phyloP scores from a whole-genome alignment of 306 rosid species.

The Parietaria judaica region DNA sequence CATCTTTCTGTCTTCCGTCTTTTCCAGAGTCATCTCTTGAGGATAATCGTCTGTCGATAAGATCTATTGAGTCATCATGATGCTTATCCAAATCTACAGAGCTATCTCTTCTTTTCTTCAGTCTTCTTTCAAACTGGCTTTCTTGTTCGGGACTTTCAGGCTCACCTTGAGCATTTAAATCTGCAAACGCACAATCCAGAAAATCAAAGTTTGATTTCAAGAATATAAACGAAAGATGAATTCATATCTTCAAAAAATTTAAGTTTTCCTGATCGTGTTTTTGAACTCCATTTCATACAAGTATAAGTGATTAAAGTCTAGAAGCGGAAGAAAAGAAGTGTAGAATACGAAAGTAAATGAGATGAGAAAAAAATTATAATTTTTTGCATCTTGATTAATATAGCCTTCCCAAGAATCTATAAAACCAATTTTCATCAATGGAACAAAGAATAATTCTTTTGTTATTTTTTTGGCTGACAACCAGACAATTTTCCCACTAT shows the following conservation, averaged over 20 bases:
- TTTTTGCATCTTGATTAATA: neutral
- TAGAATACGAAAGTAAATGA: too few relatives aligned
- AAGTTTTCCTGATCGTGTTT: neutral
- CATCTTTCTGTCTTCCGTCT: constrained; percentile 74
- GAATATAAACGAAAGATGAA: neutral
- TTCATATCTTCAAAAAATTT: neutral
- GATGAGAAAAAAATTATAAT: too few relatives aligned
- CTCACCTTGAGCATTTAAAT: constrained; percentile 43
- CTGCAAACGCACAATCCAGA: constrained; percentile 31
- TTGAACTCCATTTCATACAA: neutral
- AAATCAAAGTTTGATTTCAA: constrained; percentile 15
- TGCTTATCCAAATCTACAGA: constrained; percentile 52
- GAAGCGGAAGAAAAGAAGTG: too few relatives aligned
- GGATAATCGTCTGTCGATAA: constrained; percentile 43
- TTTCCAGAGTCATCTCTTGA: constrained; percentile 56
- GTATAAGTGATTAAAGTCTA: too few relatives aligned
- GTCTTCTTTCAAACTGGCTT: constrained; percentile 55
- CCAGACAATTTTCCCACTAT: neutral
- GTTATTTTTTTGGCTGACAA: neutral
- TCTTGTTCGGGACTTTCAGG: constrained; percentile 64
- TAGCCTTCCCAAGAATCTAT: neutral
- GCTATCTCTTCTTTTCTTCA: constrained; percentile 65
- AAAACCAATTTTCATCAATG: neutral
- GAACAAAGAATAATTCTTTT: too few relatives aligned
- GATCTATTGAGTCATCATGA: constrained; percentile 53